Conservation (phyloP, 805 yeast genomes). For the Jamesozyma hellenica region DNA sequence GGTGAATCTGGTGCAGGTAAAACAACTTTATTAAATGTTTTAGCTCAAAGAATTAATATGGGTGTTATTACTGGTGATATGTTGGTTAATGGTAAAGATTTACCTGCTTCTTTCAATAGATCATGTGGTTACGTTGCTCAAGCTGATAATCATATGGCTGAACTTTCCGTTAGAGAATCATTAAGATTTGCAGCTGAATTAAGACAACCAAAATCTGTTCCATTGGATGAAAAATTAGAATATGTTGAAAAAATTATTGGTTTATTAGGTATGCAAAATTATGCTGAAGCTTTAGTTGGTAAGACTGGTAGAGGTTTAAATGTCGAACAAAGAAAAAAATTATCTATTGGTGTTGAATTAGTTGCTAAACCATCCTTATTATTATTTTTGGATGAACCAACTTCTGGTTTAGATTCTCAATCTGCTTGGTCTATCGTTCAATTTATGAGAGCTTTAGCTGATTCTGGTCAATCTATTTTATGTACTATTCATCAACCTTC, state of each 20-base stretch:
- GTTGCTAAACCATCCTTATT: conserved; percentile 59
- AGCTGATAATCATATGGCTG: conserved; percentile 64
- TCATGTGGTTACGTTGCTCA: conserved; percentile 76
- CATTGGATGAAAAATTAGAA: conserved; percentile 48
- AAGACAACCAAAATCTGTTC: conserved; percentile 54
- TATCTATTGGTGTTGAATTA: conserved; percentile 63
- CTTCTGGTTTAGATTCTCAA: conserved; percentile 60
- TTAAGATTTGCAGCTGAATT: conserved; percentile 59
- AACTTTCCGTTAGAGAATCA: conserved; percentile 67
- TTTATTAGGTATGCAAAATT: conserved; percentile 56
- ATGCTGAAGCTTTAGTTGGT: conserved; percentile 76
- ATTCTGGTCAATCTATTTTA: conserved; percentile 63
- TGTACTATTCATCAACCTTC: conserved; percentile 77
- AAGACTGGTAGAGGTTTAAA: conserved; percentile 62
- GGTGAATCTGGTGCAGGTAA: conserved; percentile 87
- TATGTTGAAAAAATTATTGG: conserved; percentile 63
- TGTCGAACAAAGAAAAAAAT: conserved; percentile 58
- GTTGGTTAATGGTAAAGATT: conserved; percentile 57
- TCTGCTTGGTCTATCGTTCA: conserved; percentile 63
- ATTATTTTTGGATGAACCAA: conserved; percentile 61
- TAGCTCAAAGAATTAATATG: conserved; percentile 58
- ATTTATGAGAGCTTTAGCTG: conserved; percentile 55
- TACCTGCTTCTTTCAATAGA: conserved; percentile 56
- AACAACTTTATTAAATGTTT: conserved; percentile 63
- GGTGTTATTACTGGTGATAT: conserved; percentile 67